These are phyloP conservation scores for Monosporascus sp. DNA, from an alignment of 2,329 filamentous ascomycete species.

Conservation along the genomic window DNA sequence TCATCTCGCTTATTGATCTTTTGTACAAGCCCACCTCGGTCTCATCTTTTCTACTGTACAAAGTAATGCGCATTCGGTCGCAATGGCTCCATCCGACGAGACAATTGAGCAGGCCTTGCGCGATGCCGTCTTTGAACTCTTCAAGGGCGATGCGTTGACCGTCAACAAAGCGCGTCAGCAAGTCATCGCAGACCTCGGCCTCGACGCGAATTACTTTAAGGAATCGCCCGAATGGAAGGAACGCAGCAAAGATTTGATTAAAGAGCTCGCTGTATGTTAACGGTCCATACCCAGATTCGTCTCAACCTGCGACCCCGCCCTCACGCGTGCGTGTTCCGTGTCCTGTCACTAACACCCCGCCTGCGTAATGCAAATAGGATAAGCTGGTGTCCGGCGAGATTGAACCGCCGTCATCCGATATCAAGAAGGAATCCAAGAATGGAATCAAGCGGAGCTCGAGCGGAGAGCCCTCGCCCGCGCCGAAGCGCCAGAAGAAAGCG, in stretches of 20 bases:
- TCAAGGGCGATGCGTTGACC: conserved; percentile 40
- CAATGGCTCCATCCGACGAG: conserved; percentile 37
- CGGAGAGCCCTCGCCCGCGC: conserved; percentile 28
- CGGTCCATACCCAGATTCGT: neutral
- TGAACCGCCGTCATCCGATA: conserved; percentile 2
- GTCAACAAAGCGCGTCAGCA: conserved; percentile 53
- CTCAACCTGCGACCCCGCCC: neutral
- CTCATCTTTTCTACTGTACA: neutral
- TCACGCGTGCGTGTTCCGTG: neutral
- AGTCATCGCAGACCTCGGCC: conserved; percentile 42
- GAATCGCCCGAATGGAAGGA: conserved; percentile 46
- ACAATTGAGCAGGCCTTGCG: conserved; percentile 42
- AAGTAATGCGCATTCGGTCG: neutral
- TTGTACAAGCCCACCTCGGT: no score
- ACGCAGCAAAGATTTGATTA: conserved; percentile 54
- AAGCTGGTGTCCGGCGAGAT: conserved; percentile 4
- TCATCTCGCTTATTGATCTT: no score
- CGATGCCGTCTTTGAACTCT: conserved; percentile 42
- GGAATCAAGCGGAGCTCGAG: conserved; percentile 28
- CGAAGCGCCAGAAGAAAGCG: conserved; percentile 34
- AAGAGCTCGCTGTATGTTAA: conserved; percentile 45
- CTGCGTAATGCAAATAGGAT: conserved; percentile 6
- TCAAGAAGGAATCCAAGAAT: conserved; percentile 22
- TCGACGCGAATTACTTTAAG: conserved; percentile 48
- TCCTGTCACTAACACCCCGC: conserved; percentile 9